phyloP scores from a whole-genome alignment of 1,284 basidiomycete genomes.

The Leccinum pachyderme region DNA sequence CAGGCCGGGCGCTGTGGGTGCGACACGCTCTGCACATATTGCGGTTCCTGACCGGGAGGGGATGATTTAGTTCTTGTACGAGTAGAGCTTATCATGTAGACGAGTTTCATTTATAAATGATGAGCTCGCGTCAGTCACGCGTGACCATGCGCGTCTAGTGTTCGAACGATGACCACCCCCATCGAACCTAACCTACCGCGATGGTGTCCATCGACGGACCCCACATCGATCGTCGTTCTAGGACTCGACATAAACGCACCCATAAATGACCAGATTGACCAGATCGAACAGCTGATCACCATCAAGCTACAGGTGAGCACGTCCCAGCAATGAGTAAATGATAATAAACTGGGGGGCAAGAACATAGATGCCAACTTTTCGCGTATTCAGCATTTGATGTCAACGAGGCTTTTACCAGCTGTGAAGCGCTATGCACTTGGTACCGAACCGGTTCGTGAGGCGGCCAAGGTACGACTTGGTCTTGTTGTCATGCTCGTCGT shows the following conservation, averaged over 20 bases:
- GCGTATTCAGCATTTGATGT: slow-evolving; percentile 84
- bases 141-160: slow-evolving; percentile 19
- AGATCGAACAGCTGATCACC: slow-evolving; percentile 94
- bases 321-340: slow-evolving; percentile 1
- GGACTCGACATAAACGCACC: slow-evolving; percentile 76
- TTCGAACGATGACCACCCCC: slow-evolving; percentile 25
- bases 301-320: slow-evolving; percentile 70
- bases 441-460: slow-evolving; percentile 84
- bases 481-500: neutral
- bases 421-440: slow-evolving; percentile 86
- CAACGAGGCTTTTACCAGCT: slow-evolving; percentile 78
- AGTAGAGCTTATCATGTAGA: neutral
- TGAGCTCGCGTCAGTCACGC: slow-evolving; percentile 20
- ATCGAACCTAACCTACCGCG: slow-evolving; percentile 52
- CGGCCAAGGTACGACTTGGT: slow-evolving; percentile 64
- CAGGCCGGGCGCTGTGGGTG: slow-evolving; percentile 51
- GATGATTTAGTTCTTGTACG: slow-evolving; percentile 44
- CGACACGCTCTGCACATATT: slow-evolving; percentile 43
- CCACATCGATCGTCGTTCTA: slow-evolving; percentile 63
- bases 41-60: slow-evolving; percentile 52
- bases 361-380: slow-evolving; percentile 95
- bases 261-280: slow-evolving; percentile 84
- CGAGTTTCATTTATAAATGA: no score
- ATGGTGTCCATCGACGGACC: slow-evolving; percentile 66
- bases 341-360: slow-evolving; percentile 39